Percentiles rank a stretch among this genome's conserved stretches.
Evolutionary conservation across 495 filamentous ascomycete genomes (phyloP).

Genomic region (Penicillium cosmopolitanum): DNA sequence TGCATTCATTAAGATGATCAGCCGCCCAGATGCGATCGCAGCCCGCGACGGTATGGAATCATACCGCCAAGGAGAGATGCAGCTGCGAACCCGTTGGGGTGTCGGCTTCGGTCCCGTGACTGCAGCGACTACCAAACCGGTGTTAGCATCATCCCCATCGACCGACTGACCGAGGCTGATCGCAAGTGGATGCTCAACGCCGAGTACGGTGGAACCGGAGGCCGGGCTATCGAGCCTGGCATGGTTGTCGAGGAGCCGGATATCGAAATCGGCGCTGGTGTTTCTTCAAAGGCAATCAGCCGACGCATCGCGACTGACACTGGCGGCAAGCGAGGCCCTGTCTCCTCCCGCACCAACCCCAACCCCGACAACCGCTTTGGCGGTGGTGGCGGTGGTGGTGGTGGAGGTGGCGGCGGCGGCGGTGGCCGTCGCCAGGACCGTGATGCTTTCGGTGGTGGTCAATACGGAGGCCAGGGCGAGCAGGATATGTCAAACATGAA

Average conservation of each 20-base stretch:
- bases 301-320: constrained; percentile 80
- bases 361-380: no score
- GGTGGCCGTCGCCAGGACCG: constrained; percentile 47
- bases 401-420: constrained; percentile 22
- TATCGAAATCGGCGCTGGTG: constrained; percentile 96
- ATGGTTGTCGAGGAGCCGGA: constrained; percentile 96
- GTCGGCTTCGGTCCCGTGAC: constrained; percentile 97
- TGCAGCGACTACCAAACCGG: constrained; percentile 95
- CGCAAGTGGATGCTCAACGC: constrained; percentile 96
- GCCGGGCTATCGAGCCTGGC: constrained; percentile 74
- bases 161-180: constrained; percentile 92
- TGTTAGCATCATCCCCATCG: constrained; percentile 90
- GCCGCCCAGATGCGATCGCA: constrained; percentile 76
- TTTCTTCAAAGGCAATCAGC: constrained; percentile 93
- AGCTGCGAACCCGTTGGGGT: constrained; percentile 91
- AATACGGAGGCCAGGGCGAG: constrained; percentile 26
- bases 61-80: constrained; percentile 68
- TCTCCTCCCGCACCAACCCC: constrained; percentile 59
- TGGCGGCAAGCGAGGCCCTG: constrained; percentile 72
- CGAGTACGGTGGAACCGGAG: constrained; percentile 90
- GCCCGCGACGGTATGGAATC: constrained; percentile 94
- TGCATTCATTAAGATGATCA: constrained; percentile 98
- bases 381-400: constrained; percentile 38
- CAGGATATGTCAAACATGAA: constrained; percentile 50
- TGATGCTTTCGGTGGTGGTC: constrained; percentile 44